Evolutionary conservation across 1,139 yeast genomes (phyloP), one percentile per base, ranked within the genome.

Genomic region (Groenewaldozyma sp.): DNA sequence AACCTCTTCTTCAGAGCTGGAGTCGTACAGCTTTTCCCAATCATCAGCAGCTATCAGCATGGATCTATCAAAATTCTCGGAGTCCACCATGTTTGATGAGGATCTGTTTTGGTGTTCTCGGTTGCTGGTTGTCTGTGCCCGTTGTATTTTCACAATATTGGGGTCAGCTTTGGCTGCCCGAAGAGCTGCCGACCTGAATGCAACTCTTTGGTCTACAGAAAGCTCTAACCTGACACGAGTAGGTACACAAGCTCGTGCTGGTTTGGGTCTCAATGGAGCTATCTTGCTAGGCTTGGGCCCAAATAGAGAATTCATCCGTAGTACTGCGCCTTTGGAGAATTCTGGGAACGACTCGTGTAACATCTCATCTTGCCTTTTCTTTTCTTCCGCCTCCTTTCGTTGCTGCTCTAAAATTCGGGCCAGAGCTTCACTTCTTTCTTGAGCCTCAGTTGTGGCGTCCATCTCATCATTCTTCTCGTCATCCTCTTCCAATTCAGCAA

Each of bases 11-110:
- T 22, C 36, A 32, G 44, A 45, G 18, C 45, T 20, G 19, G 42
- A 70, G 3, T 74, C 76, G 39, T 77, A 74, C 18, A 53, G 5
- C 17, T 14, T 37, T 24, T 84, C 80, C 95, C 96, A 87, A 50
- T 82, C 91, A 14, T 84, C 80, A 0, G 91, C 73, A 0, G 93
- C 82, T 32, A 86, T 64, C 3, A 82, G 65, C 39, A 83, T 61
- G 45, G 81, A 84, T 40, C 76, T 75, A 24, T 74, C 70, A 21
- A 43, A 35, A 11, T 37, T 40, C 32, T 28, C 26, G 27, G 9
- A 34, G 4, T 22, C 32, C 14, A 28, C 22, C 16, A 31, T 20
- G 20, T 19, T 14, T 9, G 27, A 24, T 14, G 6, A 6, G 19
- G 9, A 11, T 6, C 24, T 18, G 17, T 16, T 24, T n/a, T n/a